Conservation (phyloP, 805 yeast species). For the Candida suzukii region DNA sequence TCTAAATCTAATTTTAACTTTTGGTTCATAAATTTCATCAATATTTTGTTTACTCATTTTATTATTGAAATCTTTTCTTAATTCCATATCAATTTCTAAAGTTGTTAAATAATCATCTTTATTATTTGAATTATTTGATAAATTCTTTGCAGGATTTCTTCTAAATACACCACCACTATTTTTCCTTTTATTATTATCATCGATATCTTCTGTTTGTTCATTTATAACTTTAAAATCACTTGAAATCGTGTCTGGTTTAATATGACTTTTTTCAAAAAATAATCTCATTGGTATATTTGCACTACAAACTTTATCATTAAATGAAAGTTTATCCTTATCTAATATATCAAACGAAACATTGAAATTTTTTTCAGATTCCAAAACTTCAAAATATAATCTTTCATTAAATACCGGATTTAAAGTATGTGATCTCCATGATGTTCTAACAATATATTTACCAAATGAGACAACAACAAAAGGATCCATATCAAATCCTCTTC, state of each 20-base stretch:
- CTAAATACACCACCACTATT: constrained; percentile 11
- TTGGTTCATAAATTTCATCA: constrained; percentile 33
- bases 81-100: constrained; percentile 25
- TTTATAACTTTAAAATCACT: constrained; percentile 7
- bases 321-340: constrained; percentile 80
- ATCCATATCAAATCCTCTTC: constrained; percentile 86
- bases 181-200: neutral
- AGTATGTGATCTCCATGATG: constrained; percentile 78
- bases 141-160: constrained; percentile 12
- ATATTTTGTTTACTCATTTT: constrained; percentile 27
- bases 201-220: constrained; percentile 5
- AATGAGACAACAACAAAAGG: constrained; percentile 91
- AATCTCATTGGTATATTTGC: constrained; percentile 48
- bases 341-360: constrained; percentile 65
- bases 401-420: constrained; percentile 80
- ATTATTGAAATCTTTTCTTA: constrained; percentile 22
- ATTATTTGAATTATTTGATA: constrained; percentile 20
- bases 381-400: constrained; percentile 69
- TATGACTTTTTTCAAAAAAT: constrained; percentile 3
- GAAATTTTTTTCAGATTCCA: constrained; percentile 56
- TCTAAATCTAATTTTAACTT: constrained; percentile 50
- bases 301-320: constrained; percentile 75
- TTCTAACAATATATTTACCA: constrained; percentile 73
- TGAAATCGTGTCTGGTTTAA: neutral
- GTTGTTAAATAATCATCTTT: constrained; percentile 35